Percentiles rank a stretch among this genome's conserved stretches.
Conservation (phyloP, 2,329 filamentous ascomycete genomes). For the Mycogone perniciosa region DNA sequence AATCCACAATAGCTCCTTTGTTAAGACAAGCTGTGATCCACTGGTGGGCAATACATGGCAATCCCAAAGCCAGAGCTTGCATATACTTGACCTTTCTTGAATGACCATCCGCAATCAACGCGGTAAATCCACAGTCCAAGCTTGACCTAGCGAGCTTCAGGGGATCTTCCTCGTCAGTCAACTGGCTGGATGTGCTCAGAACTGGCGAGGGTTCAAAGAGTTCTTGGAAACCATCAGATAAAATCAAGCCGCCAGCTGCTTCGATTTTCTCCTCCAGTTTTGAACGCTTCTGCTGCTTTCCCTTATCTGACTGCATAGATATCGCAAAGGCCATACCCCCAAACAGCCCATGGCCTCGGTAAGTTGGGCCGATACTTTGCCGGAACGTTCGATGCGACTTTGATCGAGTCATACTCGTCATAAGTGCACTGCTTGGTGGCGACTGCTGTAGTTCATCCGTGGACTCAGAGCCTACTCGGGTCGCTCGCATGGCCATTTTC, state of each 20-base stretch:
- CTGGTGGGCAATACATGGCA: conserved; percentile 76
- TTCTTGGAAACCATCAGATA: conserved; percentile 72
- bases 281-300: conserved; percentile 33
- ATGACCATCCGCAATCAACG: conserved; percentile 78
- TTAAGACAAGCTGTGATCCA: conserved; percentile 73
- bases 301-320: conserved; percentile 53
- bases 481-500: conserved; percentile 19
- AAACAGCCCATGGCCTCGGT: conserved; percentile 48
- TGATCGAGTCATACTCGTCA: conserved; percentile 29
- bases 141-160: conserved; percentile 51
- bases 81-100: conserved; percentile 88
- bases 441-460: conserved; percentile 44
- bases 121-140: conserved; percentile 64
- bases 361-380: conserved; percentile 22
- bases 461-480: conserved; percentile 35
- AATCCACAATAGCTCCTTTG: conserved; percentile 58
- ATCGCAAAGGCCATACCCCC: conserved; percentile 81
- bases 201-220: conserved; percentile 56
- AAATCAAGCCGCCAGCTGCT: conserved; percentile 63
- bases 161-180: conserved; percentile 23
- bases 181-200: conserved; percentile 26
- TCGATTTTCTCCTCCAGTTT: conserved; percentile 56
- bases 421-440: conserved; percentile 29
- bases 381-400: conserved; percentile 23
- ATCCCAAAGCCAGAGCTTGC: conserved; percentile 82